These are phyloP conservation scores for Trichoderma asperelloides DNA, from an alignment of 495 filamentous ascomycete species.

Conservation along the genomic window DNA sequence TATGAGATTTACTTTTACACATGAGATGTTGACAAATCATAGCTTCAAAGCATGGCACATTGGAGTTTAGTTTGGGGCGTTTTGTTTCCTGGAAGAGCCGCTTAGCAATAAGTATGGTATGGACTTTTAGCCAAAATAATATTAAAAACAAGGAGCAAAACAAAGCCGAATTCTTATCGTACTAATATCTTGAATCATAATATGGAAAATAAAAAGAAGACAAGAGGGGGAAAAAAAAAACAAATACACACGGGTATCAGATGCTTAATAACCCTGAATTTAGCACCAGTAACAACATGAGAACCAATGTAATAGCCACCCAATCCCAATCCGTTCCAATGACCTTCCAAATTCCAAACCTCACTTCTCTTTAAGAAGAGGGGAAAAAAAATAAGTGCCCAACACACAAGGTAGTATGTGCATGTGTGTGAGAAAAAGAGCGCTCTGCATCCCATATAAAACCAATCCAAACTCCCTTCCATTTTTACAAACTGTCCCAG, in stretches of 20 bases:
- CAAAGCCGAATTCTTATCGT: neutral
- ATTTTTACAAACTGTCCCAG: neutral
- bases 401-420: too few species aligned
- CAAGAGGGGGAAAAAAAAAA: neutral
- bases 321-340: neutral
- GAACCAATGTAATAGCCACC: neutral
- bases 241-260: constrained; percentile 9
- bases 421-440: neutral
- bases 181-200: neutral
- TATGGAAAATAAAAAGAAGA: neutral
- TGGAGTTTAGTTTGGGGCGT: neutral
- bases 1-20: too few species aligned
- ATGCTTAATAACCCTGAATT: constrained; percentile 8
- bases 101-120: neutral
- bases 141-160: neutral
- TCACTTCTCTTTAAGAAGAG: neutral
- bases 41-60: neutral
- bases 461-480: neutral
- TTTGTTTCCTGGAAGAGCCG: neutral
- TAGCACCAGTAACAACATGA: neutral
- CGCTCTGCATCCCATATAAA: neutral
- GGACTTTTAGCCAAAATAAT: too few species aligned
- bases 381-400: neutral
- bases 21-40: too few species aligned
- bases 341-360: neutral